These are phyloP conservation scores for Sugiyamaella castrensis DNA, from an alignment of 1,139 yeast species.

Conservation along the genomic window DNA sequence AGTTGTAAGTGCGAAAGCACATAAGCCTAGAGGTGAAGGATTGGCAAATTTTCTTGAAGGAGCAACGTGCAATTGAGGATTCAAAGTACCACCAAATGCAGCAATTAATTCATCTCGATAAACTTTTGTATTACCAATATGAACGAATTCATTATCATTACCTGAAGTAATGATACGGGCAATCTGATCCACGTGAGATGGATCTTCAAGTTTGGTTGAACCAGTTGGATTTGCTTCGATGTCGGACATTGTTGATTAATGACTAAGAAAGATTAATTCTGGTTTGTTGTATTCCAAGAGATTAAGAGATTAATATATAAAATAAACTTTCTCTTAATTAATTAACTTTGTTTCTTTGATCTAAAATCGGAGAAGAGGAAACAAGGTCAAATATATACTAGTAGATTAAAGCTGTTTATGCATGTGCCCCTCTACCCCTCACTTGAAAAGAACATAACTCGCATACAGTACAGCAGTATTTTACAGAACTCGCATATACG, in stretches of 20 bases:
- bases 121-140: constrained; percentile 70
- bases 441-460: too few species aligned
- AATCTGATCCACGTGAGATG: constrained; percentile 6
- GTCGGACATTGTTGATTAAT: constrained; percentile 12
- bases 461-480: too few species aligned
- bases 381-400: too few species aligned
- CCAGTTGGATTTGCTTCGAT: constrained; percentile 18
- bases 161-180: constrained; percentile 40
- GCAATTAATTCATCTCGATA: constrained; percentile 55
- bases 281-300: too few species aligned
- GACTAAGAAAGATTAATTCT: too few species aligned
- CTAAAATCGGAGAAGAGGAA: too few species aligned
- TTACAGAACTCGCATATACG: too few species aligned
- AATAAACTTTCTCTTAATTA: too few species aligned
- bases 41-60: constrained; percentile 75
- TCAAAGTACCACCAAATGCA: constrained; percentile 75
- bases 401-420: too few species aligned
- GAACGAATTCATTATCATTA: constrained; percentile 54
- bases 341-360: too few species aligned
- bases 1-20: constrained; percentile 81
- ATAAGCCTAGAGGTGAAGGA: constrained; percentile 84
- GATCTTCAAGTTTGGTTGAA: constrained; percentile 5
- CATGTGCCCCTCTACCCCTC: too few species aligned
- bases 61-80: constrained; percentile 60
- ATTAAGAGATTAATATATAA: too few species aligned